Evolutionary conservation across 768 basidiomycete genomes (phyloP), one percentile per base, ranked within the genome.

Genomic region (Leccinum longicurvipes): DNA sequence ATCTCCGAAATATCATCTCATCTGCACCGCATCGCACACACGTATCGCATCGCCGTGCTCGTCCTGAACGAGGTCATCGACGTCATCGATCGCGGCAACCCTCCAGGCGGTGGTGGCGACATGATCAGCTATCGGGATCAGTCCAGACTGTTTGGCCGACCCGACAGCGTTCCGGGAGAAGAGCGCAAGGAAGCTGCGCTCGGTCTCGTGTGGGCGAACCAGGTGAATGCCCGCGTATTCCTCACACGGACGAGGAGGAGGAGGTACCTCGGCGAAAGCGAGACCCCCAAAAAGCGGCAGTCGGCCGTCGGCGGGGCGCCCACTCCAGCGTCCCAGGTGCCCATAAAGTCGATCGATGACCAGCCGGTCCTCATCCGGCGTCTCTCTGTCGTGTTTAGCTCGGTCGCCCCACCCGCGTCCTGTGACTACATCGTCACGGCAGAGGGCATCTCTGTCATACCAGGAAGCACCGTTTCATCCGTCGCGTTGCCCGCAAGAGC

Each of bases 121-220:
- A 70, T 63, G 28, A 72, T 90, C 28, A 56, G 81, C 9, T 97
- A 96, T 65, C 77, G 78, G 4, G 80, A 83, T 19, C 93, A 96
- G 64, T 79, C 86, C 3, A 81, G 82, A 17, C 86, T 87, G 83
- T 97, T 96, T 67, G 80, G 79, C 39, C 81, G 85, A 17, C 82
- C 83, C 23, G 79, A 84, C 62, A 81, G 75, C 51, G 67, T 82
- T 23, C 78, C 81, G 1, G 82, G 82, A 2, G 83, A 84, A 56
- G 74, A 79, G 55, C 72, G 68, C 45, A 93, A 93, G 65, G 89
- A 96, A 71, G 93, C 90, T 0, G 83, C 82, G 36, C 75, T 98
- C 2, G 95, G 95, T 3, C 83, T 97, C 50, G 86, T 85, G 9
- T 98, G 96, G 96, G 89, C 95, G 15, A 98, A 96, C 70, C 88